Evolutionary conservation across 2,329 filamentous ascomycete species (phyloP).

Genomic region (Beauveria asiatica): DNA sequence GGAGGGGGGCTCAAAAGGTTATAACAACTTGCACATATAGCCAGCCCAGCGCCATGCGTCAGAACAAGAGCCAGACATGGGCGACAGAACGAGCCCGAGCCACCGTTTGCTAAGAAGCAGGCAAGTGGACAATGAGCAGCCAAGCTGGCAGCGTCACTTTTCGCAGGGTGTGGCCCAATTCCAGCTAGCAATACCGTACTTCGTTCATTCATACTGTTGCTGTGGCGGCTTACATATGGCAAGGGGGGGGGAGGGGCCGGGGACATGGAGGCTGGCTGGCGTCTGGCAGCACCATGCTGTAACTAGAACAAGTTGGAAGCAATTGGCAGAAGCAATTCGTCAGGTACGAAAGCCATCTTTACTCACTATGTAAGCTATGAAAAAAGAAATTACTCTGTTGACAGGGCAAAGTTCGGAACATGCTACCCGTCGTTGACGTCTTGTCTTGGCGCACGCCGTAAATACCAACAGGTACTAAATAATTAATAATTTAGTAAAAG

Average conservation of each 20-base stretch:
- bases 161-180: background rate
- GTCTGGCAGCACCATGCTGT: background rate
- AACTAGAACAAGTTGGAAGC: no score
- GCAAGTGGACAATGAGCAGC: background rate
- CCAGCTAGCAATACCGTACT: background rate
- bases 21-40: slow-evolving; percentile 3
- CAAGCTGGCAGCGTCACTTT: background rate
- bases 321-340: no score
- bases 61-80: background rate
- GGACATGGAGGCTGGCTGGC: slow-evolving; percentile 1
- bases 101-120: background rate
- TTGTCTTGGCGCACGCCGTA: no score
- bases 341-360: no score
- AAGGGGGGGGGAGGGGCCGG: background rate
- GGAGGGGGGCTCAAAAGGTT: background rate
- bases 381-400: no score
- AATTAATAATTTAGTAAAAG: no score
- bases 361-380: no score
- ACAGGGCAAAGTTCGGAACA: no score
- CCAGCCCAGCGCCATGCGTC: background rate
- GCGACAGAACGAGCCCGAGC: background rate
- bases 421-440: no score
- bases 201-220: slow-evolving; percentile 1
- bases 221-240: slow-evolving; percentile 6
- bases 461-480: no score